Conservation (phyloP, 805 yeast species). For the Candida morakotiae region DNA sequence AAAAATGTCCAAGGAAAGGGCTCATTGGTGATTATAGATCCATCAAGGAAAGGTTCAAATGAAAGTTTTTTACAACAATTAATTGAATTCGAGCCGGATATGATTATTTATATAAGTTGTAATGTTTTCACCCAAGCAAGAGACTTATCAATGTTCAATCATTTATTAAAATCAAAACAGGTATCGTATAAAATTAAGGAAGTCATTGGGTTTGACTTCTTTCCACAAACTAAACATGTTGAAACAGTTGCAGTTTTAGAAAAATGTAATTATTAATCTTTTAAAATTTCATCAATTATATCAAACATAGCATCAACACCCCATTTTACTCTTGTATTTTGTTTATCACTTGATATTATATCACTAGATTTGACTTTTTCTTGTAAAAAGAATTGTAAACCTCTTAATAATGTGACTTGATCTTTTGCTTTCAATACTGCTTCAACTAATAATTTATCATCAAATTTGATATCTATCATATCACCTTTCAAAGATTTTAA, state of each 20-base stretch:
- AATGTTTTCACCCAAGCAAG: constrained; percentile 45
- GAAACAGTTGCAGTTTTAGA: constrained; percentile 50
- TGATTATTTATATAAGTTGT: constrained; percentile 41
- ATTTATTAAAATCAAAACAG: constrained; percentile 14
- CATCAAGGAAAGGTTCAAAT: constrained; percentile 41
- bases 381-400: constrained; percentile 59
- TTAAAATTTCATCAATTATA: constrained; percentile 39
- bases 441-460: constrained; percentile 47
- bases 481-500: constrained; percentile 21
- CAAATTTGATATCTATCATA: constrained; percentile 35
- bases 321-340: constrained; percentile 60
- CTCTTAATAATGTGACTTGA: constrained; percentile 56
- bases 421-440: constrained; percentile 53
- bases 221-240: constrained; percentile 58
- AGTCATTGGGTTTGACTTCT: constrained; percentile 42
- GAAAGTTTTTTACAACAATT: constrained; percentile 32
- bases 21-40: constrained; percentile 40
- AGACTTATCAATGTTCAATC: constrained; percentile 29
- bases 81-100: constrained; percentile 30
- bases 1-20: constrained; percentile 26
- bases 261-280: constrained; percentile 32
- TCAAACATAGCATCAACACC: constrained; percentile 55
- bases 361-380: constrained; percentile 43
- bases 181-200: constrained; percentile 18
- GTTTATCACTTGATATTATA: constrained; percentile 50